These are phyloP conservation scores for Mycosphaerella arachidis DNA, from an alignment of 2,329 filamentous ascomycete genomes.

Conservation along the genomic window DNA sequence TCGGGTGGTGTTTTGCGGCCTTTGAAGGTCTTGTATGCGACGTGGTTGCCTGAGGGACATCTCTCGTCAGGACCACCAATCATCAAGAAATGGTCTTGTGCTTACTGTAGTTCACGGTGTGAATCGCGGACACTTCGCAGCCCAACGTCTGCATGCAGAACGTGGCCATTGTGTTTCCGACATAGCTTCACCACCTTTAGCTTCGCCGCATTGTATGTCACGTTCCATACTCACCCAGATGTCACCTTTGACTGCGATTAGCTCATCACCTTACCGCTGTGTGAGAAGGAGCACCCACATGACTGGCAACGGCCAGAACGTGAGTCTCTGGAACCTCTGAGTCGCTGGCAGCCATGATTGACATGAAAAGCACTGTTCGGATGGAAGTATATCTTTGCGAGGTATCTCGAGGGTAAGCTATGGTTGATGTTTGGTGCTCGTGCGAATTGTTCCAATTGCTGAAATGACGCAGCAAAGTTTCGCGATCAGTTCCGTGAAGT, in stretches of 20 bases:
- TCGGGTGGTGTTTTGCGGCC: slow-evolving; percentile 76
- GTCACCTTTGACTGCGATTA: slow-evolving; percentile 53
- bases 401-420: background rate
- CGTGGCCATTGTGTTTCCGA: slow-evolving; percentile 95
- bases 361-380: background rate
- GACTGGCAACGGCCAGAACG: slow-evolving; percentile 86
- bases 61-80: background rate
- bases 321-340: slow-evolving; percentile 54
- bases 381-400: slow-evolving; percentile 3
- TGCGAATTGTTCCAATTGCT: background rate
- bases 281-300: slow-evolving; percentile 61
- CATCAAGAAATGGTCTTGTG: slow-evolving; percentile 13
- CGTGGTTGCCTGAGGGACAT: slow-evolving; percentile 72
- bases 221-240: slow-evolving; percentile 58
- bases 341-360: slow-evolving; percentile 14
- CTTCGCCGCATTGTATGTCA: background rate
- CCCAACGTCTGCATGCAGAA: slow-evolving; percentile 91
- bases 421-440: background rate
- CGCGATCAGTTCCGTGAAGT: background rate
- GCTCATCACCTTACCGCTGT: slow-evolving; percentile 24
- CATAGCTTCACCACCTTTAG: slow-evolving; percentile 61
- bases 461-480: background rate
- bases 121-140: slow-evolving; percentile 88
- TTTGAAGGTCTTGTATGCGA: slow-evolving; percentile 83
- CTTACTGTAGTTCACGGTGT: slow-evolving; percentile 96